These are phyloP conservation scores for Cymbopogon flexuosus DNA, from an alignment of 202 grass and related monocot species.

Conservation along the genomic window DNA sequence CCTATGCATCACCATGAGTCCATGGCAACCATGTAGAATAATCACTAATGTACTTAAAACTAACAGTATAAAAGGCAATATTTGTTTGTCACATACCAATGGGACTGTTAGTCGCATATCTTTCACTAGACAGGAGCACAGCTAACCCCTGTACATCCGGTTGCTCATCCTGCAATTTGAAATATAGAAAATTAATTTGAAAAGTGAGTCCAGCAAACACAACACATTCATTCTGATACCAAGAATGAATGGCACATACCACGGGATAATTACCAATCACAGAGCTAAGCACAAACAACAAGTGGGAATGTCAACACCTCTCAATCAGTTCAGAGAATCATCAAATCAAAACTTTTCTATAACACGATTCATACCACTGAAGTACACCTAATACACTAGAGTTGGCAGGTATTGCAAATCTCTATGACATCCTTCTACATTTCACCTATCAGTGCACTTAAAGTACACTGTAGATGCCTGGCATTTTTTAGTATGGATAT, in stretches of 20 bases:
- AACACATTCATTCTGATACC: not conserved
- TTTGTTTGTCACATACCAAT: conserved; percentile 55
- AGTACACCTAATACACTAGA: not conserved
- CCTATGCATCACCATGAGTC: conserved; percentile 17
- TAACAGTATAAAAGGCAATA: conserved; percentile 11
- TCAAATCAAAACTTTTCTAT: conserved; percentile 1
- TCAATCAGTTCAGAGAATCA: not conserved
- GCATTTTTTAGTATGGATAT: conserved; percentile 5
- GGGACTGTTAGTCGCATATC: conserved; percentile 87
- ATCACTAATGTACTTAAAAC: conserved; percentile 11
- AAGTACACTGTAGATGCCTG: not conserved
- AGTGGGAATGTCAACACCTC: not conserved
- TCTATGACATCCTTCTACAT: not conserved
- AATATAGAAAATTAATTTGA: conserved; percentile 17
- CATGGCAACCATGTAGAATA: not conserved
- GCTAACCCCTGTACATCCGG: conserved; percentile 92
- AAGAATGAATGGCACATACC: not conserved
- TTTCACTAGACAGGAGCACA: conserved; percentile 81
- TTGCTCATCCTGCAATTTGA: conserved; percentile 85
- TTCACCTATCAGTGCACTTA: conserved; percentile 3
- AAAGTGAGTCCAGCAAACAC: not conserved
- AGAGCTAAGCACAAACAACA: not conserved
- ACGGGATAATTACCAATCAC: not conserved
- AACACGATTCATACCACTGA: not conserved
- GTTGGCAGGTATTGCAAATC: not conserved